Conservation (phyloP, 345 rosid species). For the Pugionium dolabratum region DNA sequence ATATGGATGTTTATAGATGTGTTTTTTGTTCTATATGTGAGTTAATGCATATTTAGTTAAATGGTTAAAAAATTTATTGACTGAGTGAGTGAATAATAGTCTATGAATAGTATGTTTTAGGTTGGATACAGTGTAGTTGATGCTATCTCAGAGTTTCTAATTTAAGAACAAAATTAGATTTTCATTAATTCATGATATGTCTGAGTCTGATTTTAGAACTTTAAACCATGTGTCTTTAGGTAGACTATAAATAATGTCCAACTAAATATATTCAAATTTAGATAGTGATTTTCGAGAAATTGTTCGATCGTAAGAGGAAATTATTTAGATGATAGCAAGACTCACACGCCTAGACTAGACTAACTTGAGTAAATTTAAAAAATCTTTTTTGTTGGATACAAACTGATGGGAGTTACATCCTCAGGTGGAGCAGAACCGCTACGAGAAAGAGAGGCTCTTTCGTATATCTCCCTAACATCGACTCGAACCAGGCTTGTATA, state of each 20-base stretch:
- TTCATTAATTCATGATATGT: conserved; percentile 3
- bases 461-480: neutral
- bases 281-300: conserved; percentile 8
- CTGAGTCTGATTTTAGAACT: conserved; percentile 31
- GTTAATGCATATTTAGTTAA: conserved; percentile 3
- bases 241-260: conserved; percentile 2
- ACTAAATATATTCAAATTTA: conserved; percentile 12
- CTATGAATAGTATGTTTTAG: conserved; percentile 24
- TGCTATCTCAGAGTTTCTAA: conserved; percentile 24
- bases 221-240: conserved; percentile 31
- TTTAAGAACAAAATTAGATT: conserved; percentile 11
- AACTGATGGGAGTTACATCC: neutral
- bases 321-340: neutral
- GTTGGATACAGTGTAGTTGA: conserved; percentile 22
- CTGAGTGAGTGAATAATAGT: neutral
- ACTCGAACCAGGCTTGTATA: too few species aligned
- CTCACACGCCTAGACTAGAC: neutral
- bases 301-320: conserved; percentile 18
- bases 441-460: neutral
- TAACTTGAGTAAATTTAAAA: neutral
- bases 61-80: neutral
- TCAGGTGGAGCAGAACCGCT: neutral
- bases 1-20: conserved; percentile 9
- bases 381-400: neutral
- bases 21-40: neutral